A percentile compares a stretch with the other conserved stretches of the same genome.
phyloP scores from a whole-genome alignment of 2,329 filamentous ascomycete genomes.

The Aspergillus sp. region DNA sequence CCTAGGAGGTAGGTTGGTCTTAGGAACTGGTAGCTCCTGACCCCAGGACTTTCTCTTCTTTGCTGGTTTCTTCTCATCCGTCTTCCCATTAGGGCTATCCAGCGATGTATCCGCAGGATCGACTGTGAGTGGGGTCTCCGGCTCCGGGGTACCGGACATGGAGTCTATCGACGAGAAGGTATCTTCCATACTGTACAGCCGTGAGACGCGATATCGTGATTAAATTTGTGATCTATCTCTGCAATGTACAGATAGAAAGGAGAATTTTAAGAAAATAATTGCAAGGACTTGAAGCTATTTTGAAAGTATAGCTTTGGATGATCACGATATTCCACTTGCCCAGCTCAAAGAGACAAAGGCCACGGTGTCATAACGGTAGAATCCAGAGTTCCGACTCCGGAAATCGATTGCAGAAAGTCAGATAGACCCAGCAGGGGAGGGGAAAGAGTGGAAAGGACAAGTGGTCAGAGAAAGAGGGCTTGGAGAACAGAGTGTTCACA shows the following conservation, averaged over 20 bases:
- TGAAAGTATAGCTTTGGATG: background rate
- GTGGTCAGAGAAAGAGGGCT: conserved; percentile 20
- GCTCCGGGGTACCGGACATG: conserved; percentile 24
- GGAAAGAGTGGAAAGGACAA: conserved; percentile 26
- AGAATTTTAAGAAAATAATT: background rate
- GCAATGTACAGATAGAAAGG: background rate
- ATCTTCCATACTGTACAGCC: conserved; percentile 24
- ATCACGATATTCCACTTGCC: conserved; percentile 6
- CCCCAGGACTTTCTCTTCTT: conserved; percentile 99
- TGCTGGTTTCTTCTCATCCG: conserved; percentile 63
- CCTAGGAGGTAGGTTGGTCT: conserved; percentile 92
- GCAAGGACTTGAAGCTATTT: too few relatives aligned
- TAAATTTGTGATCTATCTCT: conserved; percentile 1
- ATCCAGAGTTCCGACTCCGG: conserved; percentile 22
- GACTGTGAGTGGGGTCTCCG: conserved; percentile 35
- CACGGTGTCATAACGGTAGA: conserved; percentile 34
- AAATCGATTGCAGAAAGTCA: conserved; percentile 3
- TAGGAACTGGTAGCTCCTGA: conserved; percentile 91
- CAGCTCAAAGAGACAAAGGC: conserved; percentile 16
- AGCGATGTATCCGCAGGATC: conserved; percentile 38
- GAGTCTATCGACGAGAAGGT: conserved; percentile 28
- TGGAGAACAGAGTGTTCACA: conserved; percentile 2
- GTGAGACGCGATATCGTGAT: background rate
- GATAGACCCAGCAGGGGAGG: conserved; percentile 7
- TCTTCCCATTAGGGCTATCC: conserved; percentile 19